These are phyloP conservation scores for Rhizopogon vesiculosus DNA, from an alignment of 768 basidiomycete species.

Conservation along the genomic window DNA sequence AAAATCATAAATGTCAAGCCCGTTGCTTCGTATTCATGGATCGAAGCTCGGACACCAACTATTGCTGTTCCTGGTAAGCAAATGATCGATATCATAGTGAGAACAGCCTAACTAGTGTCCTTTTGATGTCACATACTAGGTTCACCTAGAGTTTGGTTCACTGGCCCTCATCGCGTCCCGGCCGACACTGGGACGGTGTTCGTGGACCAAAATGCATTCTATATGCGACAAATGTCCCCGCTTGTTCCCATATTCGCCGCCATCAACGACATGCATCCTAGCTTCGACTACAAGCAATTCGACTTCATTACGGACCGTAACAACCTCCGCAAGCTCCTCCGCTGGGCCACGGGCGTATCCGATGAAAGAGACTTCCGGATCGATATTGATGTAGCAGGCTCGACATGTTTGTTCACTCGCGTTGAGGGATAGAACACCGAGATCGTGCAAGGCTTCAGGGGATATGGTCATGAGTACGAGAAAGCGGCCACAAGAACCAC, in stretches of 20 bases:
- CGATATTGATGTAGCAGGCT: conserved; percentile 59
- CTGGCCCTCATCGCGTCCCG: conserved; percentile 47
- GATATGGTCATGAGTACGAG: conserved; percentile 62
- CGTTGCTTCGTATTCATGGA: conserved; percentile 54
- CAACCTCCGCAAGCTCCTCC: conserved; percentile 54
- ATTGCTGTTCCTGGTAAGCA: conserved; percentile 46
- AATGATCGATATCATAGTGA: not conserved
- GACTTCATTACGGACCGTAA: conserved; percentile 62
- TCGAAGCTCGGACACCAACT: conserved; percentile 35
- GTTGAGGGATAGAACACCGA: conserved; percentile 34
- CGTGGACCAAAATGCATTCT: conserved; percentile 55
- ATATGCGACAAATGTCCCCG: conserved; percentile 30
- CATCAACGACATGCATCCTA: conserved; percentile 37
- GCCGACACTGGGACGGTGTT: conserved; percentile 46
- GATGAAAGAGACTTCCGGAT: conserved; percentile 53
- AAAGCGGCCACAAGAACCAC: conserved; percentile 45
- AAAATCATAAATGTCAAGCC: conserved; percentile 35
- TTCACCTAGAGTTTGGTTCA: conserved; percentile 56
- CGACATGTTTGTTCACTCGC: conserved; percentile 57
- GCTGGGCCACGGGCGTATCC: conserved; percentile 40
- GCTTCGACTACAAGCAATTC: conserved; percentile 29
- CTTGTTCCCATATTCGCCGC: conserved; percentile 58
- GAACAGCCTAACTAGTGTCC: not conserved
- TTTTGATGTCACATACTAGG: conserved; percentile 32
- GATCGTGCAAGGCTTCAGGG: conserved; percentile 23